Evolutionary conservation across 805 yeast genomes (phyloP).

Genomic region (Monosporozyma unispora): DNA sequence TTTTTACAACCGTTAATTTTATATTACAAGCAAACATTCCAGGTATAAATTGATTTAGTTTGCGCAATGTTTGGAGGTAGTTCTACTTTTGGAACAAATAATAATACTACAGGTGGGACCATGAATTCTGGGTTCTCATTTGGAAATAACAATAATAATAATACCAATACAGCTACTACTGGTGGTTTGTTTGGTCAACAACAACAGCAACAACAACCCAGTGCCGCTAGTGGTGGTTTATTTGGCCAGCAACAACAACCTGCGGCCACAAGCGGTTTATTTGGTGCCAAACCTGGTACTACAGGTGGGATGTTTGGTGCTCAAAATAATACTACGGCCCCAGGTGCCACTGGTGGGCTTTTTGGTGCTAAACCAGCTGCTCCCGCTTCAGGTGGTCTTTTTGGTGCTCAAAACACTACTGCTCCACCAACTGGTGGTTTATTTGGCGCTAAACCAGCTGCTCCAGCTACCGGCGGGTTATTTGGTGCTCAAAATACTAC

Average conservation of each 20-base stretch:
- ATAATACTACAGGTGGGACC: background rate
- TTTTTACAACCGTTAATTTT: background rate
- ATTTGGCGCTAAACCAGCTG: constrained; percentile 9
- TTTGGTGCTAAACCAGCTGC: constrained; percentile 9
- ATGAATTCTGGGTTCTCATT: constrained; percentile 4
- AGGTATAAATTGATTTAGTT: background rate
- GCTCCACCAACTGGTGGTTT: constrained; percentile 19
- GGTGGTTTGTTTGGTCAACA: constrained; percentile 1
- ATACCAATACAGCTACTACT: background rate
- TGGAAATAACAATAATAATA: constrained; percentile 1
- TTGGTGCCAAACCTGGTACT: constrained; percentile 19
- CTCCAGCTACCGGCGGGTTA: background rate
- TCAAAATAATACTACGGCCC: too few species aligned
- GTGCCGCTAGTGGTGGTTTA: background rate
- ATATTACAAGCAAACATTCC: background rate
- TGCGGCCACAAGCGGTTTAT: constrained; percentile 15
- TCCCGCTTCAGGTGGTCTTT: constrained; percentile 3
- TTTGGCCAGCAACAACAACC: constrained; percentile 8
- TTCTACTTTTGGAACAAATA: background rate
- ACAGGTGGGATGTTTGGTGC: constrained; percentile 7
- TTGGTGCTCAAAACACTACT: constrained; percentile 7
- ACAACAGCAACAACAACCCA: background rate
- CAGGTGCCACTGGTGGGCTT: constrained; percentile 15
- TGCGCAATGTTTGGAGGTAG: constrained; percentile 1
- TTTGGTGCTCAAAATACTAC: background rate